phyloP scores from a whole-genome alignment of 2,329 filamentous ascomycete genomes.

The Fusarium mangiferae region DNA sequence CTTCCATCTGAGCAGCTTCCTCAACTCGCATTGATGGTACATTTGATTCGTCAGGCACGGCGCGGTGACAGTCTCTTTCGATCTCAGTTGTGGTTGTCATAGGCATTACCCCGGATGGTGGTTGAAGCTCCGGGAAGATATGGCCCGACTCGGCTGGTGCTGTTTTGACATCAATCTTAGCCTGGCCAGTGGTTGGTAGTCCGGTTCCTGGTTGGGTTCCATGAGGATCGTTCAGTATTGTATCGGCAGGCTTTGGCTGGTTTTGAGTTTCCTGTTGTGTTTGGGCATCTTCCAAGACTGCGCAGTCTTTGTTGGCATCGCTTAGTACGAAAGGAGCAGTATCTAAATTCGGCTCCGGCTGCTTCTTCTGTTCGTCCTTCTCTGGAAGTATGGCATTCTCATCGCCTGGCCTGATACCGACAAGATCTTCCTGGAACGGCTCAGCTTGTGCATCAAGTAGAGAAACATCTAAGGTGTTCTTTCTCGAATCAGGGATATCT shows the following conservation, averaged over 20 bases:
- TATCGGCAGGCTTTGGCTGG: neutral
- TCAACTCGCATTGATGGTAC: neutral
- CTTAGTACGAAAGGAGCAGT: neutral
- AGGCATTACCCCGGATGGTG: neutral
- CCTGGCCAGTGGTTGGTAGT: neutral
- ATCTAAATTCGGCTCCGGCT: slow-evolving; percentile 1
- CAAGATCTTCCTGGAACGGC: neutral
- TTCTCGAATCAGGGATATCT: neutral
- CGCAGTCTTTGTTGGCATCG: neutral
- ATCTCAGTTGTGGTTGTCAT: neutral
- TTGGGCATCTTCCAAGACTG: neutral
- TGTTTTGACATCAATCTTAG: neutral
- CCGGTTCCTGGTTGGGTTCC: neutral
- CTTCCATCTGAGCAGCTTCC: slow-evolving; percentile 15
- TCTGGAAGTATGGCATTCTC: neutral
- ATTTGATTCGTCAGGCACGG: neutral
- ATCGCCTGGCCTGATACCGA: neutral
- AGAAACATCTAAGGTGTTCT: neutral
- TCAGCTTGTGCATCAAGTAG: neutral
- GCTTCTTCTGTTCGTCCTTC: slow-evolving; percentile 34
- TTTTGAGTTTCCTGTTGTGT: neutral
- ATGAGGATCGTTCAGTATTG: neutral
- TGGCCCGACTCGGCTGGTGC: neutral
- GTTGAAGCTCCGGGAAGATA: neutral
- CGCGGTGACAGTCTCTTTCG: neutral